Evolutionary conservation across 1,284 basidiomycete genomes (phyloP), one percentile per base, ranked within the genome.

Genomic region (Ceratobasidium sp.): DNA sequence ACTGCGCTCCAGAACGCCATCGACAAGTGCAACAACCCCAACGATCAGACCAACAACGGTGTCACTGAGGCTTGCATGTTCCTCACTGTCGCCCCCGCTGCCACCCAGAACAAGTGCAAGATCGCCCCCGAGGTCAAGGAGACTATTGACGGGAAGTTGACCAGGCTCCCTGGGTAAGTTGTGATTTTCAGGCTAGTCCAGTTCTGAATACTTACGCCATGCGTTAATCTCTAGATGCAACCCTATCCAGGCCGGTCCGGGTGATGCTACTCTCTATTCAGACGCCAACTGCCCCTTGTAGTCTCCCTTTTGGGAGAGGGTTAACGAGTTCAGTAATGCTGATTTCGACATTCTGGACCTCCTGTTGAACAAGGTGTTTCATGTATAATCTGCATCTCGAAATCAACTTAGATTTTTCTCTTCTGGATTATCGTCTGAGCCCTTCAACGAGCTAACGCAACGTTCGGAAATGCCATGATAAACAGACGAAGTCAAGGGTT

Each of bases 21-120:
- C 78, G 85, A 88, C 81, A 80, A 86, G 41, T 89, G 88, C 83
- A 84, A 87, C 80, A 85, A 86, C 75, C 82, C 85, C 30, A 85
- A 83, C 52, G 83, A 85, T 78, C 81, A 83, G 16, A 87, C 85
- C 1, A 82, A 82, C 35, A 82, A 78, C 10, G 84, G 84, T 54
- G 82, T 86, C 23, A 85, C 88, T 2, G 86, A 86, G 66, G 85
- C 86, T 2, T 89, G 88, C 83, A 78, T 81, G 38, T 85, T 83
- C 81, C 81, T 83, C 1, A 65, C 80, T 16, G 77, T 73, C 20
- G 12, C 23, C 16, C 35, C 27, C n/a, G 57, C 57, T 12, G 70
- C 66, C n/a, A 30, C 44, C 48, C 83, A 82, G 20, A 80, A 81
- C 30, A 57, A 79, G 10, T 88, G 87, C 82, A 85, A 84, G 78